Evolutionary conservation across 1,139 yeast species (phyloP).

Genomic region (Hyphopichia fennica): DNA sequence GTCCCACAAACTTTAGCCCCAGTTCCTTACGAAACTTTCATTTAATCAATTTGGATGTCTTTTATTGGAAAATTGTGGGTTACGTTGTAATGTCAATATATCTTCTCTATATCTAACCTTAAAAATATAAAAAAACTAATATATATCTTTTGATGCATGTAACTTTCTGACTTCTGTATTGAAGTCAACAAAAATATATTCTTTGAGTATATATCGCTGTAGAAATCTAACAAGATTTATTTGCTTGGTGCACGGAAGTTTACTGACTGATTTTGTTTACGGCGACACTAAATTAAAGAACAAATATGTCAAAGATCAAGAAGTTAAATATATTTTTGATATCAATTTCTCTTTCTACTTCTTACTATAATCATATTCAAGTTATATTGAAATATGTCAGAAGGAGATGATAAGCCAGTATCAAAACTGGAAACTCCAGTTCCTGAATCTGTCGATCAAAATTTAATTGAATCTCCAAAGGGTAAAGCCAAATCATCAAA

Average conservation of each 20-base stretch:
- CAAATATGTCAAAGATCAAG: not conserved
- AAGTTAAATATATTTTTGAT: too few species aligned
- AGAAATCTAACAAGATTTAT: too few species aligned
- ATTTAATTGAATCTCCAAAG: not conserved
- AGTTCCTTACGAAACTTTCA: constrained; percentile 98
- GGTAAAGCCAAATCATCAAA: constrained; percentile 13
- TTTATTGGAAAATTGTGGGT: constrained; percentile 5
- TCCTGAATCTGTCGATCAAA: not conserved
- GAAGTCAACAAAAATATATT: not conserved
- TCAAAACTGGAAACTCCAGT: not conserved
- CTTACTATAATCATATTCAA: too few species aligned
- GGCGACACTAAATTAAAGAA: not conserved
- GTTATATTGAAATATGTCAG: constrained; percentile 5
- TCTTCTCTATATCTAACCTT: constrained; percentile 3
- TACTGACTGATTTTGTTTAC: too few species aligned
- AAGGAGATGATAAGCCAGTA: not conserved
- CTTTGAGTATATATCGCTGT: not conserved
- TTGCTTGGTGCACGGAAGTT: not conserved
- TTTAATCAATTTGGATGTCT: constrained; percentile 49
- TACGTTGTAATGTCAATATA: constrained; percentile 5
- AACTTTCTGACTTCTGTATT: not conserved
- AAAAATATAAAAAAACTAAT: constrained; percentile 4
- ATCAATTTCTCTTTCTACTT: too few species aligned
- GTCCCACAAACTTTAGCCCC: constrained; percentile 98
- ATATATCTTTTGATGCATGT: not conserved